Evolutionary conservation across 139 green algal genomes (phyloP).

Genomic region (Coelastrella sp.): DNA sequence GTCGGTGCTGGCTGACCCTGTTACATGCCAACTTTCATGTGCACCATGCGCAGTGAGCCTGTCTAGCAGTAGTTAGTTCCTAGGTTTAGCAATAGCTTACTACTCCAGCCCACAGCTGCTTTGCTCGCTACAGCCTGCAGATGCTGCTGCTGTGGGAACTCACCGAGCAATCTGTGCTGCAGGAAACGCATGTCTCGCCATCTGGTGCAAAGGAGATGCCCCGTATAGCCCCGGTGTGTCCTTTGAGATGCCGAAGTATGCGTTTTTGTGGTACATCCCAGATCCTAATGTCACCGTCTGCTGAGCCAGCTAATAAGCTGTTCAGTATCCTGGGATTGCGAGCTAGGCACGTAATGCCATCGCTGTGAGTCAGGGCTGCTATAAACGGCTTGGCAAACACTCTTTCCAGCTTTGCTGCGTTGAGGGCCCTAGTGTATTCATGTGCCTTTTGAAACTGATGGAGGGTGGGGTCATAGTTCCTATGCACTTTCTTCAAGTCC

Average conservation of each 20-base stretch:
- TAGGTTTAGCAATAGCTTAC: too few relatives aligned
- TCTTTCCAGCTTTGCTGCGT: slow-evolving; percentile 93
- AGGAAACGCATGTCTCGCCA: slow-evolving; percentile 86
- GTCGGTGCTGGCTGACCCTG: too few relatives aligned
- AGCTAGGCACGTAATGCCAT: slow-evolving; percentile 91
- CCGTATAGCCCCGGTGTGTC: slow-evolving; percentile 82
- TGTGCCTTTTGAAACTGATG: slow-evolving; percentile 94
- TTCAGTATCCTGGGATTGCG: slow-evolving; percentile 86
- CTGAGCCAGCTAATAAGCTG: slow-evolving; percentile 78
- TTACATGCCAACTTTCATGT: too few relatives aligned
- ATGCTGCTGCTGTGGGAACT: slow-evolving; percentile 35
- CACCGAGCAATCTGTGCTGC: slow-evolving; percentile 89
- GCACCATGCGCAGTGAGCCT: too few relatives aligned
- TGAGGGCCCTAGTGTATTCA: slow-evolving; percentile 95
- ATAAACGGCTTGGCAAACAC: slow-evolving; percentile 99
- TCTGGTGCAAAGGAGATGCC: slow-evolving; percentile 87
- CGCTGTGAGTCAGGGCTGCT: slow-evolving; percentile 87
- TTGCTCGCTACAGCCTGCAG: neutral
- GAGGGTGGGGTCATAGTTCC: slow-evolving; percentile 93
- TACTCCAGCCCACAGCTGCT: neutral
- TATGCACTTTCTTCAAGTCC: slow-evolving; percentile 89
- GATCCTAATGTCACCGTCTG: slow-evolving; percentile 83
- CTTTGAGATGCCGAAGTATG: slow-evolving; percentile 78
- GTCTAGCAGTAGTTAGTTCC: too few relatives aligned
- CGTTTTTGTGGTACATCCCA: slow-evolving; percentile 91